Conservation (phyloP, 805 yeast species). For the Cyberlindnera euphorbiiphila region DNA sequence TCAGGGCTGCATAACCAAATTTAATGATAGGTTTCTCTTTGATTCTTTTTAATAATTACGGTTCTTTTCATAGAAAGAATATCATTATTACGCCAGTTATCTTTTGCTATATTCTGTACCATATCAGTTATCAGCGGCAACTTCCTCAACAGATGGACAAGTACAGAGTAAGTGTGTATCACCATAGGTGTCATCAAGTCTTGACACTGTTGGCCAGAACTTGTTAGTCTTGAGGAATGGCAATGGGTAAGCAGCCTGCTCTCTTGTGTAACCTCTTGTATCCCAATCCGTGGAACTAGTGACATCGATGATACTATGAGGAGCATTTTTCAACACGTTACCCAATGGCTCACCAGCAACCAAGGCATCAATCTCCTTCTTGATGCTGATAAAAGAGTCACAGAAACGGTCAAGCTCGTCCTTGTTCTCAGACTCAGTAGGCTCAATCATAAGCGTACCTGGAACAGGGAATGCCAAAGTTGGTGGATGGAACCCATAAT, state of each 20-base stretch:
- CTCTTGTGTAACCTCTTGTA: constrained; percentile 83
- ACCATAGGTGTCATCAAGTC: constrained; percentile 93
- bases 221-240: constrained; percentile 68
- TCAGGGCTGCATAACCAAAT: constrained; percentile 1
- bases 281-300: constrained; percentile 71
- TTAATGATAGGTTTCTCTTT: no score
- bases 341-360: constrained; percentile 66
- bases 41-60: no score
- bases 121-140: constrained; percentile 37
- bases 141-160: constrained; percentile 82
- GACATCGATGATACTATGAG: constrained; percentile 83
- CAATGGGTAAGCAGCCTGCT: constrained; percentile 89
- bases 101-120: no score
- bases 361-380: constrained; percentile 73
- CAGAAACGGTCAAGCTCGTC: constrained; percentile 89
- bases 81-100: no score
- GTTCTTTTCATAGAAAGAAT: no score
- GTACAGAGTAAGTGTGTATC: constrained; percentile 91
- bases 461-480: constrained; percentile 99
- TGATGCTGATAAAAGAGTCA: constrained; percentile 79
- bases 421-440: constrained; percentile 90
- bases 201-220: constrained; percentile 93
- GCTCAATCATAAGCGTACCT: constrained; percentile 96
- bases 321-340: constrained; percentile 77
- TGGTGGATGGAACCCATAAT: constrained; percentile 98